A percentile compares a stretch with the other conserved stretches of the same genome.
Evolutionary conservation across 805 yeast genomes (phyloP).

Genomic region (Torulaspora microellipsoides): DNA sequence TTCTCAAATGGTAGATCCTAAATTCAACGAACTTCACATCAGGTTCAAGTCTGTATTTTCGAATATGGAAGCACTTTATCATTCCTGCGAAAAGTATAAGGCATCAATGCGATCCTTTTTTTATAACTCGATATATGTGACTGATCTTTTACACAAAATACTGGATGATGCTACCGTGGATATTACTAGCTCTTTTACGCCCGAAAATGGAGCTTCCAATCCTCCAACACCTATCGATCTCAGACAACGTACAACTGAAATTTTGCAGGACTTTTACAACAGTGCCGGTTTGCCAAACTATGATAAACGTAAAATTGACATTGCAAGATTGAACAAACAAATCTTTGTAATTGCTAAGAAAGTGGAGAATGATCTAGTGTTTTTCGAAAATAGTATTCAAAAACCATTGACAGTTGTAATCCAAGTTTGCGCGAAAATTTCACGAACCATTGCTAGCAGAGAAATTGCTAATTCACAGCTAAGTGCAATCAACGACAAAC

Average conservation of each 20-base stretch:
- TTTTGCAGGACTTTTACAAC: conserved; percentile 6
- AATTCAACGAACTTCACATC: conserved; percentile 9
- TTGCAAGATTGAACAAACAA: conserved; percentile 14
- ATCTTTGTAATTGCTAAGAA: conserved; percentile 12
- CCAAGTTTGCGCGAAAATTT: conserved; percentile 10
- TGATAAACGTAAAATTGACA: conserved; percentile 7
- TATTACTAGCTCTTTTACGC: background rate
- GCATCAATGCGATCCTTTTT: conserved; percentile 13
- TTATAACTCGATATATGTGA: conserved; percentile 8
- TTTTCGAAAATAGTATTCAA: conserved; percentile 17
- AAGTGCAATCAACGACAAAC: conserved; percentile 7
- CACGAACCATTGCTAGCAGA: conserved; percentile 7
- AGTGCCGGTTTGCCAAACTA: conserved; percentile 3
- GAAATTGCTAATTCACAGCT: conserved; percentile 9
- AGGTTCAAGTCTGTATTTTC: conserved; percentile 5
- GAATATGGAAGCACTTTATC: conserved; percentile 9
- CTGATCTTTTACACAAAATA: conserved; percentile 13
- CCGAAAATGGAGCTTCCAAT: background rate
- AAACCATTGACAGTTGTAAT: conserved; percentile 14
- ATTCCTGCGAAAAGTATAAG: conserved; percentile 14
- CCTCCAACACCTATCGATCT: conserved; percentile 1
- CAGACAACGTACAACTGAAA: conserved; percentile 1
- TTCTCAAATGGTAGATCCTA: conserved; percentile 11
- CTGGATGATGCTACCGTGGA: conserved; percentile 7
- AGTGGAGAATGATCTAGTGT: conserved; percentile 16